These are phyloP conservation scores for Fragosphaeria purpurea DNA, from an alignment of 2,329 filamentous ascomycete genomes.

Conservation along the genomic window DNA sequence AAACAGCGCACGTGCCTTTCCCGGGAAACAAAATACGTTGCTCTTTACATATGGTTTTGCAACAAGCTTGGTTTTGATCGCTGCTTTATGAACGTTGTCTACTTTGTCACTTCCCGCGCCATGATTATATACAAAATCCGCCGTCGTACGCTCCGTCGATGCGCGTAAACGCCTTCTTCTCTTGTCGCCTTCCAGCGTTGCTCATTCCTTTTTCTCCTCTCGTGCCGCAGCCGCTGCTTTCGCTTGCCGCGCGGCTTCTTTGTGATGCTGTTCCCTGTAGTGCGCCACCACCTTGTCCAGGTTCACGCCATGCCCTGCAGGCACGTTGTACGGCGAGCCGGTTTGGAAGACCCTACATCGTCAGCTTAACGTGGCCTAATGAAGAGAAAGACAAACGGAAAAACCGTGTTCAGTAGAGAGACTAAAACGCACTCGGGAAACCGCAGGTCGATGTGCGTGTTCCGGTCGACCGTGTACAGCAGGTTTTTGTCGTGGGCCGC, in stretches of 20 bases:
- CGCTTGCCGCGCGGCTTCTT: slow-evolving; percentile 46
- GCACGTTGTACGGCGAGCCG: slow-evolving; percentile 42
- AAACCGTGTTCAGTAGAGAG: too few species aligned
- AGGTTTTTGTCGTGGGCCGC: slow-evolving; percentile 48
- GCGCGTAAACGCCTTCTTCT: neutral
- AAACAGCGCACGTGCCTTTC: too few species aligned
- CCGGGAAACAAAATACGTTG: too few species aligned
- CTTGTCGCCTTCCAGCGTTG: neutral
- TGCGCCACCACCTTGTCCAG: slow-evolving; percentile 48
- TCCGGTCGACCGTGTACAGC: slow-evolving; percentile 35
- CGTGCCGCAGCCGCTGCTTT: slow-evolving; percentile 17
- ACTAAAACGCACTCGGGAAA: slow-evolving; percentile 44
- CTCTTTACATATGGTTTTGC: too few species aligned
- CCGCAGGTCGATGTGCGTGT: slow-evolving; percentile 40
- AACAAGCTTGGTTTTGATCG: too few species aligned
- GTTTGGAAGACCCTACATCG: slow-evolving; percentile 36
- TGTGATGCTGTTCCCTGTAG: slow-evolving; percentile 43
- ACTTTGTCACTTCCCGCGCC: too few species aligned
- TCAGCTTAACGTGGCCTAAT: too few species aligned
- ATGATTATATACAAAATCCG: too few species aligned
- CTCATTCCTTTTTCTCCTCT: slow-evolving; percentile 22
- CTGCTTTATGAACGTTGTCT: too few species aligned
- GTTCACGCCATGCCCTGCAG: slow-evolving; percentile 44
- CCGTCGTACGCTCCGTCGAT: too few species aligned
- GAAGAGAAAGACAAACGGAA: too few species aligned